Evolutionary conservation across 2,329 filamentous ascomycete genomes (phyloP), one percentile per base, ranked within the genome.

Genomic region (Epichloe aotearoae): DNA sequence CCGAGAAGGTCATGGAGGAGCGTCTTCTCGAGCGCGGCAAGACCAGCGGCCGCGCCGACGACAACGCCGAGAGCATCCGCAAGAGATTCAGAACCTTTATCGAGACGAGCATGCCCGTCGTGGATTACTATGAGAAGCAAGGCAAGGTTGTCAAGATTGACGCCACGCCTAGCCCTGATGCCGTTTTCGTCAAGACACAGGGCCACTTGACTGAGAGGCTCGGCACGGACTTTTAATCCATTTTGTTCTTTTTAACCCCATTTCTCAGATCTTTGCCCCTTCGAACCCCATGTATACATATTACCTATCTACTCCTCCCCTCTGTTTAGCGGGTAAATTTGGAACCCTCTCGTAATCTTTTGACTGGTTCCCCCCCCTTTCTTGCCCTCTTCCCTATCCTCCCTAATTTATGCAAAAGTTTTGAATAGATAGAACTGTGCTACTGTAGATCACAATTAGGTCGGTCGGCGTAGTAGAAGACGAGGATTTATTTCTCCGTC

Each of bases 21-120:
- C 79, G 91, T 33, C 72, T 98, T 57, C 70, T 97, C 57, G 84
- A 95, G 73, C 79, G 91, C 47, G 93, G 91, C 55, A 87, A 95
- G 82, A 97, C 91, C 15, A 90, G 85, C 63, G 93, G 93, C 41
- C 79, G 93, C 56, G 74, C 84, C 47, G 93, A 98, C 68, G 93
- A 98, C 72, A 98, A 98, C 66, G 84, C 82, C 51, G 93, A 95
- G 70, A 89, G 83, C 62, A 98, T 97, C 67, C 84, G 86, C 73
- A 98, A 98, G 83, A 80, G 93, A 52, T 98, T 98, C 77, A 83
- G 82, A 64, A 90, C 85, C 4, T 98, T 97, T 64, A 74, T 94
- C 60, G 89, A 97, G 70, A 95, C 89, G 2, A 95, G 88, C 71
- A 96, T 97, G 91, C 93, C 93, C 26, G 93, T 97, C 45, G 88